Percentiles rank a stretch among this genome's conserved stretches.
phyloP scores from a whole-genome alignment of 148 eudicot species.

The Chenopodium suecicum region DNA sequence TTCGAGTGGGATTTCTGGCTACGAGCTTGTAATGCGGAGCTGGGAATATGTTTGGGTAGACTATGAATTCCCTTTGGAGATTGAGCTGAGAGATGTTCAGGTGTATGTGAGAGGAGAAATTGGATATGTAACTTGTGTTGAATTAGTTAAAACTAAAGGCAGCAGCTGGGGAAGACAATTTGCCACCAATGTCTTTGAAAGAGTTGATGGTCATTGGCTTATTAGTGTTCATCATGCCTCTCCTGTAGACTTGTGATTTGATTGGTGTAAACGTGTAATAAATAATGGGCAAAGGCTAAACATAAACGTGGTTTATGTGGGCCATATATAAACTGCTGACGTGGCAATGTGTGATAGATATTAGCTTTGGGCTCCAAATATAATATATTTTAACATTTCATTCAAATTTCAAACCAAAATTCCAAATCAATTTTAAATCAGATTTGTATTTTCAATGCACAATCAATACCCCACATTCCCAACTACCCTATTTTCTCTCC shows the following conservation, averaged over 20 bases:
- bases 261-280: background rate
- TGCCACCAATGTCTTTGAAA: conserved; percentile 91
- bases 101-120: conserved; percentile 76
- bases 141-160: conserved; percentile 82
- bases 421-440: too few species aligned
- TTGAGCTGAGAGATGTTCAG: conserved; percentile 80
- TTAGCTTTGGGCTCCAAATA: too few species aligned
- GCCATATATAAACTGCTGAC: too few species aligned
- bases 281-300: too few species aligned
- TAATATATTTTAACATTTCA: too few species aligned
- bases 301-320: too few species aligned
- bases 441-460: too few species aligned
- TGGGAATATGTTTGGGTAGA: conserved; percentile 98
- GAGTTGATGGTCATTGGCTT: conserved; percentile 69
- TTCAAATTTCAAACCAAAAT: too few species aligned
- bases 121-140: conserved; percentile 83
- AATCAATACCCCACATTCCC: too few species aligned
- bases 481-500: too few species aligned
- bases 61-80: conserved; percentile 82
- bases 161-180: conserved; percentile 94
- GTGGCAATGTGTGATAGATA: too few species aligned
- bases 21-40: conserved; percentile 91
- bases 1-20: conserved; percentile 85
- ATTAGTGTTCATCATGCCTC: conserved; percentile 82
- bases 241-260: conserved; percentile 54